Evolutionary conservation across 495 filamentous ascomycete species (phyloP).

Genomic region (Penicillium nucicola): DNA sequence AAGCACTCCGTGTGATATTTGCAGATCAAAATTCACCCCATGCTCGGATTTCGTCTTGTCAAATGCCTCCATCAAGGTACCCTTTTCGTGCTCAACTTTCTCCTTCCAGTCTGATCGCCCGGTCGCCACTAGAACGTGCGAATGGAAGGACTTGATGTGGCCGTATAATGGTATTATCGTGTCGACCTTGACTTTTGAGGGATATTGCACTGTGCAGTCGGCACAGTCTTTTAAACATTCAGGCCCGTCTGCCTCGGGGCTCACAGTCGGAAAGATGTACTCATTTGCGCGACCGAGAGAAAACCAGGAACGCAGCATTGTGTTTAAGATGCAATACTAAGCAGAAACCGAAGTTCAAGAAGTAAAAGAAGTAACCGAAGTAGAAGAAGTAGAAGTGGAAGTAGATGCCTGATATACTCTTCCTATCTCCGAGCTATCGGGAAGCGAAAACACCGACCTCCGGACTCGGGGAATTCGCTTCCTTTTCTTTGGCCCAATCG

Average conservation of each 20-base stretch:
- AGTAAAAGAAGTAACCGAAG: background rate
- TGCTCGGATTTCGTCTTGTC: constrained; percentile 60
- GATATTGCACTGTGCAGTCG: constrained; percentile 71
- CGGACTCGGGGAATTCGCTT: background rate
- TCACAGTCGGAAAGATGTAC: constrained; percentile 53
- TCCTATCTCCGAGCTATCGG: constrained; percentile 13
- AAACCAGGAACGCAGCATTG: constrained; percentile 38
- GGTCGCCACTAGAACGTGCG: constrained; percentile 87
- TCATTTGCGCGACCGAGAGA: constrained; percentile 26
- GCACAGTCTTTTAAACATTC: constrained; percentile 86
- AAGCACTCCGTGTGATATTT: too few relatives aligned
- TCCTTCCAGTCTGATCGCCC: constrained; percentile 90
- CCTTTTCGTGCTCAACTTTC: constrained; percentile 79
- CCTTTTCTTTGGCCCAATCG: too few relatives aligned
- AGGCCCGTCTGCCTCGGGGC: constrained; percentile 69
- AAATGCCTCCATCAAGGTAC: constrained; percentile 90
- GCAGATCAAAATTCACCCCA: constrained; percentile 53
- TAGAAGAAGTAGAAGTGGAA: background rate
- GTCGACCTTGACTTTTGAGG: constrained; percentile 70
- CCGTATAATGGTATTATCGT: constrained; percentile 75
- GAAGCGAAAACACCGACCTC: constrained; percentile 12
- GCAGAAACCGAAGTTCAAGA: too few relatives aligned
- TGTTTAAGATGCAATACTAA: background rate
- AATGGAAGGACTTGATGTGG: constrained; percentile 76
- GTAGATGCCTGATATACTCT: constrained; percentile 1